A percentile compares a stretch with the other conserved stretches of the same genome.
Evolutionary conservation across 2,329 filamentous ascomycete species (phyloP).

Genomic region (Curvularia eragrostidis): DNA sequence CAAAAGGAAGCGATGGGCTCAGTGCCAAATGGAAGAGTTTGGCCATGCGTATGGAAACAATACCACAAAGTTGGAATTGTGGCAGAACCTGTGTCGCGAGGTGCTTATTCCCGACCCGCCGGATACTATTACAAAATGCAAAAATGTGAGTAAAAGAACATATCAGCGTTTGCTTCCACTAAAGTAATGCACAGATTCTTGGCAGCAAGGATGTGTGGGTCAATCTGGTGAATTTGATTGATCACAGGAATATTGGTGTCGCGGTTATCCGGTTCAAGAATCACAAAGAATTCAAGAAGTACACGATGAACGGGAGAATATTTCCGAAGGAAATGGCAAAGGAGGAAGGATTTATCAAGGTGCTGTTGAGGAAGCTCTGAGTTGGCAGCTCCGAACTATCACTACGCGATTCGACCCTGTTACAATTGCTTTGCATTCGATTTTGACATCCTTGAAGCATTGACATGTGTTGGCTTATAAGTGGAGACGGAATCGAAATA

Average conservation of each 20-base stretch:
- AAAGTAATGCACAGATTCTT: slow-evolving; percentile 8
- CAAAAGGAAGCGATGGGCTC: slow-evolving; percentile 9
- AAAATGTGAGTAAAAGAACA: slow-evolving; percentile 15
- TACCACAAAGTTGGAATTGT: slow-evolving; percentile 19
- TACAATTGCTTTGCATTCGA: no score
- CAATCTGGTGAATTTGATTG: slow-evolving; percentile 32
- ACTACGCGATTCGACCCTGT: no score
- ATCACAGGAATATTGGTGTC: slow-evolving; percentile 22
- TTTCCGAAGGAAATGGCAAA: slow-evolving; percentile 26
- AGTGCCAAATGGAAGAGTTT: slow-evolving; percentile 18
- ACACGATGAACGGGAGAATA: slow-evolving; percentile 11
- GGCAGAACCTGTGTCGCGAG: slow-evolving; percentile 30
- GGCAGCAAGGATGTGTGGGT: slow-evolving; percentile 21
- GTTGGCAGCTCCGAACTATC: no score
- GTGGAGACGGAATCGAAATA: no score
- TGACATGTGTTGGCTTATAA: no score
- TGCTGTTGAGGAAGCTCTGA: slow-evolving; percentile 24
- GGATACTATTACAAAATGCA: slow-evolving; percentile 24
- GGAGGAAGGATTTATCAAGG: slow-evolving; percentile 30
- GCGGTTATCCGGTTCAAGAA: slow-evolving; percentile 23
- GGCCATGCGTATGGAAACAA: slow-evolving; percentile 13
- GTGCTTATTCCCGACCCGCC: slow-evolving; percentile 20
- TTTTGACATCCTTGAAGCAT: no score
- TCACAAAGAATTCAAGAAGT: slow-evolving; percentile 16
- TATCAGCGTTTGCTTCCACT: background rate